phyloP scores from a whole-genome alignment of 164 flowering plant genomes.

The Dillenia turbinata region DNA sequence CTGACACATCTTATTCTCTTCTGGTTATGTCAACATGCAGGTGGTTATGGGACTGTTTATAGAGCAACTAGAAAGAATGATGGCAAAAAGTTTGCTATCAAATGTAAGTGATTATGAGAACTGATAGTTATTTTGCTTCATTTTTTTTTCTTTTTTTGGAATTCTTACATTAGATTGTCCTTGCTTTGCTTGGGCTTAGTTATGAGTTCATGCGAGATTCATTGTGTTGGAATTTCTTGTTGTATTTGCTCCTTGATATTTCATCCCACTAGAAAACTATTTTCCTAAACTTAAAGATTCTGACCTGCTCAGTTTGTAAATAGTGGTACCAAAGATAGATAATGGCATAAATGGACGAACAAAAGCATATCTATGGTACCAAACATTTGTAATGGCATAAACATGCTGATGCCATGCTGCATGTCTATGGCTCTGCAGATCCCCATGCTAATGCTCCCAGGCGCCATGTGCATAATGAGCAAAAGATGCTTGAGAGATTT shows the following conservation, averaged over 20 bases:
- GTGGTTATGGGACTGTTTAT: constrained; percentile 56
- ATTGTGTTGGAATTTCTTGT: no score
- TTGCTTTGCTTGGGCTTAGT: no score
- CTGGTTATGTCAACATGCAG: constrained; percentile 16
- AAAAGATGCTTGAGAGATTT: constrained; percentile 77
- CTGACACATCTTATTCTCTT: neutral
- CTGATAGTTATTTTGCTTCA: no score
- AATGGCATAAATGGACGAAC: neutral
- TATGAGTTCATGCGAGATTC: no score
- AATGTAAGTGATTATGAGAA: constrained; percentile 24
- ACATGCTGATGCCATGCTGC: neutral
- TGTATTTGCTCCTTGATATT: no score
- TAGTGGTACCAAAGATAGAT: no score
- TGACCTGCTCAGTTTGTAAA: no score
- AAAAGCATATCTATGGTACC: no score
- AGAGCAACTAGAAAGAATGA: constrained; percentile 38
- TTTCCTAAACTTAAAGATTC: no score
- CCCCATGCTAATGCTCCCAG: constrained; percentile 72
- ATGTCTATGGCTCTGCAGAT: constrained; percentile 33
- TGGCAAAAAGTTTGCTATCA: constrained; percentile 35
- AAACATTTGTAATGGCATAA: neutral
- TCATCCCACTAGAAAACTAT: no score
- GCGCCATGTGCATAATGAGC: constrained; percentile 63
- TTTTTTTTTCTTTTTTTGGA: no score
- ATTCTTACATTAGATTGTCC: no score